A percentile compares a stretch with the other conserved stretches of the same genome.
Conservation (phyloP, 2,329 filamentous ascomycete genomes). For the Fusarium subtropicale region DNA sequence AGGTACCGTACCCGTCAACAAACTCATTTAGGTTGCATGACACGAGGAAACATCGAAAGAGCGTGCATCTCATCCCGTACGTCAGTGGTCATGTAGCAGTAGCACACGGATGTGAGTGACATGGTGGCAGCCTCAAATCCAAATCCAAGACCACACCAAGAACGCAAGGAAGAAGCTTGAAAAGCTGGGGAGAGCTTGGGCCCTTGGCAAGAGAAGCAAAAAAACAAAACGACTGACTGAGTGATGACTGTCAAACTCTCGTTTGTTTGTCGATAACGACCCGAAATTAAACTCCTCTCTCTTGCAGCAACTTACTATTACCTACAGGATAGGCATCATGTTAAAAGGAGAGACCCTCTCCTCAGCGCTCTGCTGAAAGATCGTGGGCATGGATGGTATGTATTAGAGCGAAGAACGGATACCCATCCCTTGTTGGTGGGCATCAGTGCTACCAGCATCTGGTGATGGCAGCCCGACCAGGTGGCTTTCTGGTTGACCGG, state of each 20-base stretch:
- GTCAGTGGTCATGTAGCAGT: slow-evolving; percentile 30
- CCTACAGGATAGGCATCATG: slow-evolving; percentile 3
- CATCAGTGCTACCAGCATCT: slow-evolving; percentile 12
- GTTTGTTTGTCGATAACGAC: slow-evolving; percentile 13
- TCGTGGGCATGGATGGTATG: slow-evolving; percentile 23
- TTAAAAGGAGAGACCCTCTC: slow-evolving; percentile 12
- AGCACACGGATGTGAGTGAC: slow-evolving; percentile 18
- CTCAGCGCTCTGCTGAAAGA: slow-evolving; percentile 22
- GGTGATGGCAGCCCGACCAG: not conserved
- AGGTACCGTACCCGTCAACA: not conserved
- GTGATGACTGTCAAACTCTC: slow-evolving; percentile 4
- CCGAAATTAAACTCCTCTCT: slow-evolving; percentile 24
- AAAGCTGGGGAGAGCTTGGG: slow-evolving; percentile 37
- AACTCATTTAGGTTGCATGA: slow-evolving; percentile 10
- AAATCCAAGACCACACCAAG: slow-evolving; percentile 5
- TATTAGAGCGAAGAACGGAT: slow-evolving; percentile 13
- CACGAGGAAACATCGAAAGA: slow-evolving; percentile 27
- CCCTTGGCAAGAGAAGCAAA: not conserved
- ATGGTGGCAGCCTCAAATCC: slow-evolving; percentile 24
- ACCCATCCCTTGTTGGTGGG: slow-evolving; percentile 29
- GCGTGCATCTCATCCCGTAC: slow-evolving; percentile 31
- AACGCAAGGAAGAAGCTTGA: slow-evolving; percentile 27
- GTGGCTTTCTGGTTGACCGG: not conserved
- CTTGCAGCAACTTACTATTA: not conserved
- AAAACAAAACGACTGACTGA: slow-evolving; percentile 1